Evolutionary conservation across 768 basidiomycete species (phyloP), one percentile per base, ranked within the genome.

Genomic region (Ramaria sp.): DNA sequence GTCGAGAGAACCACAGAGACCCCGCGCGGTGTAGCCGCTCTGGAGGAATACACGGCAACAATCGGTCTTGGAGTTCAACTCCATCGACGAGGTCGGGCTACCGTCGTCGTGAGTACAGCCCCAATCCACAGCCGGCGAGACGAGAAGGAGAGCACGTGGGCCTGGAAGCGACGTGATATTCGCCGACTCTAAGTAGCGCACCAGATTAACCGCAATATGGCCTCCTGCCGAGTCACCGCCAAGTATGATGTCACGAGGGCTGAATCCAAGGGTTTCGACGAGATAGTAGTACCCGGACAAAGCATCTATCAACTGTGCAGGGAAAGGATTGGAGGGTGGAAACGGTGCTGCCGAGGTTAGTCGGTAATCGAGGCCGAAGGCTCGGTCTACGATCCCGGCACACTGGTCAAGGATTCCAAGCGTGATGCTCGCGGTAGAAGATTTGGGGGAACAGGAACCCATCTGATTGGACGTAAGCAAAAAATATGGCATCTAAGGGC

Each of bases 121-220:
- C 0, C 80, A 60, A 61, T 85, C 83, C n/a, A 63, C 61, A 78
- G 78, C 81, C 0, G 83, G 80, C 0, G 81, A 82, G 39, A 80
- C 70, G 4, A 82, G 69, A 41, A 85, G 62, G 1, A 85, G 69
- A 3, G 71, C 71, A 10, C 74, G 73, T 4, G 48, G 48, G 38
- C 72, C 73, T 11, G 67, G 64, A 3, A 77, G 78, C n/a, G 80
- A 53, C 12, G 60, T 30, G 9, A 67, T 53, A 2, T 68, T 54
- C 57, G 37, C 20, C 34, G 46, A 15, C 17, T 78, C 69, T 24
- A 88, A 75, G 61, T 84, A 83, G 4, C 82, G 80, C 9, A 72
- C 76, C 43, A 87, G 73, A 0, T 82, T 81, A 34, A 81, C 59
- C 0, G 73, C 75, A 30, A 82, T 68, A 59, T 78, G 73, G 0